Conservation (phyloP, 805 yeast species). For the Barnettozyma californica region DNA sequence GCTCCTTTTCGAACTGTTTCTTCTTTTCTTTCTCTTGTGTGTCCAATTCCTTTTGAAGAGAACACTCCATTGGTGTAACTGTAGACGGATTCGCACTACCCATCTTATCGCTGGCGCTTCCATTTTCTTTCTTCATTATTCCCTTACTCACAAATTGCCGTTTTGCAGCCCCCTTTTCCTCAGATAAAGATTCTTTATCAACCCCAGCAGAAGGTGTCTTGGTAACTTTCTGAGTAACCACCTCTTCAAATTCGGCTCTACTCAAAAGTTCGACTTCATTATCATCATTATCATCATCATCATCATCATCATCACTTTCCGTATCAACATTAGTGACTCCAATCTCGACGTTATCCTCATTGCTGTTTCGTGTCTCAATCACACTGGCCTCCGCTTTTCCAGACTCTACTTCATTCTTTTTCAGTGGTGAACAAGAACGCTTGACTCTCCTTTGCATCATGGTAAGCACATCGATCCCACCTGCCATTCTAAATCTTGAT, state of each 20-base stretch:
- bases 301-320: neutral
- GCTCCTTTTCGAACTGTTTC: conserved; percentile 12
- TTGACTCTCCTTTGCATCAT: conserved; percentile 1
- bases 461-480: conserved; percentile 3
- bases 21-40: conserved; percentile 9
- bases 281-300: too few species aligned
- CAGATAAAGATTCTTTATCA: neutral
- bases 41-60: conserved; percentile 1
- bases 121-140: neutral
- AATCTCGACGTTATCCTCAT: neutral
- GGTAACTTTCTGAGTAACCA: neutral
- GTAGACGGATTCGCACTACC: neutral
- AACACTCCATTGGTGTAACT: neutral
- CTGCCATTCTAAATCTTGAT: neutral
- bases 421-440: neutral
- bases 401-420: neutral
- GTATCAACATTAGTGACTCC: neutral
- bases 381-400: neutral
- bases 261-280: conserved; percentile 2
- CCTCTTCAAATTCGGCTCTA: neutral
- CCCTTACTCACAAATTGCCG: too few species aligned
- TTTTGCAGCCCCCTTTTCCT: neutral
- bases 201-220: neutral
- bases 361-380: neutral
- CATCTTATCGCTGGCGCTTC: neutral